Percentiles rank a stretch among this genome's conserved stretches.
These are phyloP conservation scores for Phytopythium montanum DNA, from an alignment of 352 stramenopile genomes.

Conservation along the genomic window DNA sequence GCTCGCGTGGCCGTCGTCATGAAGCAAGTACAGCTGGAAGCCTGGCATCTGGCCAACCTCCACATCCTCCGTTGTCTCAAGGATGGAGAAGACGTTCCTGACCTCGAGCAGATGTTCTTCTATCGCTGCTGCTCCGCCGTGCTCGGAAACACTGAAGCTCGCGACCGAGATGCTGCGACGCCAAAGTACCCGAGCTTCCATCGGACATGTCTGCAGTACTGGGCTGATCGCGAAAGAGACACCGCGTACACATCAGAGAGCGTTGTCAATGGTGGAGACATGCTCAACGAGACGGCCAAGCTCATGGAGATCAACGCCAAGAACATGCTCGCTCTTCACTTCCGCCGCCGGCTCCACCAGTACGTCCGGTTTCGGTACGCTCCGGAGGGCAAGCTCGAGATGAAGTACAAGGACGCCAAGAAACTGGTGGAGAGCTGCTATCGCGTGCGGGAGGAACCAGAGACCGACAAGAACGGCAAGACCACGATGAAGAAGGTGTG, in stretches of 20 bases:
- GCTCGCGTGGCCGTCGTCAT: constrained; percentile 1
- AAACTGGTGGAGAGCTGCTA: constrained; percentile 5
- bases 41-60: constrained; percentile 17
- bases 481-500: constrained; percentile 1
- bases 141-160: not conserved
- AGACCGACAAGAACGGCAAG: constrained; percentile 3
- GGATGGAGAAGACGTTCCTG: constrained; percentile 4
- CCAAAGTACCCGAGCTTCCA: not conserved
- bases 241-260: not conserved
- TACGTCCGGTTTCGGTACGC: constrained; percentile 3
- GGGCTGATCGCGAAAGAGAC: not conserved
- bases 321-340: not conserved
- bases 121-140: constrained; percentile 8
- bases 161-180: not conserved
- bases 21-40: constrained; percentile 17
- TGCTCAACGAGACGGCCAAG: not conserved
- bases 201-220: not conserved
- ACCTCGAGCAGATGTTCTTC: constrained; percentile 9
- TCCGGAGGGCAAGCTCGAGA: not conserved
- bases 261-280: not conserved
- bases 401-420: constrained; percentile 2
- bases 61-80: constrained; percentile 13
- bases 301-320: not conserved
- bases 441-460: not conserved
- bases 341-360: constrained; percentile 4